Conservation (phyloP, 495 filamentous ascomycete species). For the Lindgomyces ingoldianus region DNA sequence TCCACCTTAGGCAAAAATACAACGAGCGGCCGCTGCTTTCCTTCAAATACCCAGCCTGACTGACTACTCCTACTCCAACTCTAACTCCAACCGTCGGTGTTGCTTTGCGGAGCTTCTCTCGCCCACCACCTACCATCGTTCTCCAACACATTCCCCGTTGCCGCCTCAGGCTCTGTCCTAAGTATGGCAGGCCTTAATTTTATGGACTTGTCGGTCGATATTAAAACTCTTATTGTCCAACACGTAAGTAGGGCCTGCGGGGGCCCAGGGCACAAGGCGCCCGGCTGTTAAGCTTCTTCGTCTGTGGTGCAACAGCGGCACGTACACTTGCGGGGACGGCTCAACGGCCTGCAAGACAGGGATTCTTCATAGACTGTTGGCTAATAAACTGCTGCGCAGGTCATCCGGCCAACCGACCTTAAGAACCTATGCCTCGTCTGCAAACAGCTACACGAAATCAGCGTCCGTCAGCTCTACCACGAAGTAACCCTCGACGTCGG, state of each 20-base stretch:
- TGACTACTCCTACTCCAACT: background rate
- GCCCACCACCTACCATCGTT: no score
- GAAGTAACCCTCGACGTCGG: constrained; percentile 45
- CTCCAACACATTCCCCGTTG: background rate
- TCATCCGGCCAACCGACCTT: constrained; percentile 46
- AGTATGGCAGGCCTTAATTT: constrained; percentile 51
- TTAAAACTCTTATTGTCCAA: constrained; percentile 45
- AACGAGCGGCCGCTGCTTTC: constrained; percentile 14
- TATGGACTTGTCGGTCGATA: constrained; percentile 43
- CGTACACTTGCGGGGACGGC: background rate
- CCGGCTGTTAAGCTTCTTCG: background rate
- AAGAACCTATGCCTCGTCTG: constrained; percentile 44
- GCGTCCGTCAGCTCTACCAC: constrained; percentile 45
- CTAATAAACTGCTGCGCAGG: no score
- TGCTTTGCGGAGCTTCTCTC: background rate
- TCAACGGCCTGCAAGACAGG: background rate
- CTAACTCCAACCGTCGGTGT: background rate
- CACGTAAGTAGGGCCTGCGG: constrained; percentile 34
- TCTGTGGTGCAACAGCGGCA: background rate
- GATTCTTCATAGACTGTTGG: no score
- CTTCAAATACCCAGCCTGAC: constrained; percentile 27
- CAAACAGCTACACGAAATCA: constrained; percentile 46
- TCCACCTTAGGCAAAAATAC: constrained; percentile 21
- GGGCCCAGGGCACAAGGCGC: background rate
- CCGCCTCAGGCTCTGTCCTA: constrained; percentile 43